Base-by-base conservation (phyloP, 108 stramenopile genomes). In the Skeletonema potamos region DNA sequence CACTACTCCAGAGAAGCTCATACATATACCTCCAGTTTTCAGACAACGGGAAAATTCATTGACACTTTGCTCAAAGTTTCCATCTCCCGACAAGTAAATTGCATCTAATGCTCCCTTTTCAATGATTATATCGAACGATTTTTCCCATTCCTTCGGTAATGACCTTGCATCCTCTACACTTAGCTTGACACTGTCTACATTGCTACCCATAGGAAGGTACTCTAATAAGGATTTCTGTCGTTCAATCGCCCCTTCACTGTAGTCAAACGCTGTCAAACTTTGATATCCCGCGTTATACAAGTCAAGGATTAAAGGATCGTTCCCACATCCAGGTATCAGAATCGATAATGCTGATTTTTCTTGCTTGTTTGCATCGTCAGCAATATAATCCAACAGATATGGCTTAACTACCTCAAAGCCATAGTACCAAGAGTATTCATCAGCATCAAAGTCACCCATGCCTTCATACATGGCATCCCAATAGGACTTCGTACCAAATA, bases 81-180 rank as follows among this genome's bases (percentile, higher is more conserved):
- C 88, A 76, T 86, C 84, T 22, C 87, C 86, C 26, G 86, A 89
- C n/a, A 93, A 48, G 60, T 89, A 91, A 7, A 93, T 86, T 28
- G 89, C 92, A 79, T 93, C 92, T 55, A 90, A 66, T 4, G 85
- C 82, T 7, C 92, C 89, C 64, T 91, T 93, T 77, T 93, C 92
- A 28, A 93, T 30, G 22, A 91, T 82, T 28, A 79, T 74, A 79
- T 91, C 92, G 66, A 88, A 93, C 9, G 28, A 24, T 56, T 78
- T 32, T 1, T 57, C 74, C 89, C 89, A 92, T 46, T 72, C 71
- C 15, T 29, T 22, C 7, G 82, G 78, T 64, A 93, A 68, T 32
- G 68, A 43, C 28, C 86, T 81, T 20, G 89, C 89, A 77, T 93
- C 89, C 59, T 83, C 82, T 6, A 59, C 69, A 13, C 58, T 26